phyloP scores from a whole-genome alignment of 306 rosid genomes.

The Vigna radiata region DNA sequence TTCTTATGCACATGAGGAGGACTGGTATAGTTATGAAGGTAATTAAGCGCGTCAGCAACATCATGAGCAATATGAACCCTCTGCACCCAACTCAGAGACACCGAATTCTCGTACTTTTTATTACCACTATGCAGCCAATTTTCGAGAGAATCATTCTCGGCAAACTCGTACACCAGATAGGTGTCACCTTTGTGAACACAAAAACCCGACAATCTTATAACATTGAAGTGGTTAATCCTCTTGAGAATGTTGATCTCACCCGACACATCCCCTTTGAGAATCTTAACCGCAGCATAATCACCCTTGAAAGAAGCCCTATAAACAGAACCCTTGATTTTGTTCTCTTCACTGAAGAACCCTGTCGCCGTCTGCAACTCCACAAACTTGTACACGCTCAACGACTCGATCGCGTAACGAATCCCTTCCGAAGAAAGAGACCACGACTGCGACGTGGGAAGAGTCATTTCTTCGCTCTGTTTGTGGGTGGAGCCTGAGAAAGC shows the following conservation, averaged over 20 bases:
- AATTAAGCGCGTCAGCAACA: constrained; percentile 71
- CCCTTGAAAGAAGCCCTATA: constrained; percentile 69
- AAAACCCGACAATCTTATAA: constrained; percentile 77
- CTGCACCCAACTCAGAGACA: constrained; percentile 61
- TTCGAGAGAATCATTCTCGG: constrained; percentile 61
- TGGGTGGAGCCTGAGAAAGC: constrained; percentile 11
- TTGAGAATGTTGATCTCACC: constrained; percentile 69
- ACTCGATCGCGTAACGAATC: constrained; percentile 61
- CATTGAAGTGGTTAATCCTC: constrained; percentile 72
- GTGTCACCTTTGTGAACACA: constrained; percentile 69
- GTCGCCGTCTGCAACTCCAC: constrained; percentile 63
- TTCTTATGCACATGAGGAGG: constrained; percentile 76
- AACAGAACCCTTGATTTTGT: constrained; percentile 65
- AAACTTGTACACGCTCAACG: constrained; percentile 56
- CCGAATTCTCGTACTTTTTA: constrained; percentile 9
- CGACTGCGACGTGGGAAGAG: constrained; percentile 31
- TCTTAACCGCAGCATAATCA: constrained; percentile 78
- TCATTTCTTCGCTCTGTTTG: background rate
- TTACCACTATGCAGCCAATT: constrained; percentile 53
- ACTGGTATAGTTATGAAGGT: constrained; percentile 68
- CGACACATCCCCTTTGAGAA: constrained; percentile 69
- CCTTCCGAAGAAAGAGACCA: constrained; percentile 60
- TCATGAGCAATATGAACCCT: constrained; percentile 79
- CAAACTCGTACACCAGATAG: constrained; percentile 78
- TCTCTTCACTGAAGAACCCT: constrained; percentile 55